Evolutionary conservation across 768 basidiomycete genomes (phyloP), one percentile per base, ranked within the genome.

Genomic region (Termitomyces titanicus): DNA sequence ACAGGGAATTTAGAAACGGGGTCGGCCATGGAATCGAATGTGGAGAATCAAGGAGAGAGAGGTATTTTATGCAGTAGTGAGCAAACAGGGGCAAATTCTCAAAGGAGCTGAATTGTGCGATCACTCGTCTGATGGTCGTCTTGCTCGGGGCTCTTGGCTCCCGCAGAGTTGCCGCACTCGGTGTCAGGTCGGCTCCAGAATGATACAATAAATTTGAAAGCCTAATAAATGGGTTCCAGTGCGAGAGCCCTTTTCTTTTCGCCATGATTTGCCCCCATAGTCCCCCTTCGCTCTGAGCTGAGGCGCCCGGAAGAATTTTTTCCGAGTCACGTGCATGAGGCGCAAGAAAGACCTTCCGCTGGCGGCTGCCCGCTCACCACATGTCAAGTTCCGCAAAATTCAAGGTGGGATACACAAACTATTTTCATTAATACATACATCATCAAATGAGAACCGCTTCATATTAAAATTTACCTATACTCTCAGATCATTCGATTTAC

Each of bases 1-100:
- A 94, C 75, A 42, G 93, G 91, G 71, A 90, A 86, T 35, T 79
- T 79, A 7, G 51, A 53, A 15, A 58, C 49, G 12, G 59, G 45
- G 8, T 55, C 47, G 27, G 54, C 54, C 60, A 61, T 61, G 17
- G 43, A 43, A 61, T 61, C 12, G 43, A 43, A 31, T 52, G 44
- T 29, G n/a, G 38, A 37, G 37, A 43, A n/a, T 31, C 20, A 34
- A 9, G 39, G 17, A 18, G 22, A 24, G 27, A 20, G 20, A 39
- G 29, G 37, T 17, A 35, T 49, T 56, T 59, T 59, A 59, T 53
- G 11, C n/a, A 27, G 27, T 11, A 42, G 29, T 25, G 2, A 7
- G 11, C 50, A 56, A 59, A 56, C 55, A 59, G 58, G 54, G 54
- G 54, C 47, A 56, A 56, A 56, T 43, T 51, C 45, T 29, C 22